These are phyloP conservation scores for Globisporangium yorkense DNA, from an alignment of 352 stramenopile species.

Conservation along the genomic window DNA sequence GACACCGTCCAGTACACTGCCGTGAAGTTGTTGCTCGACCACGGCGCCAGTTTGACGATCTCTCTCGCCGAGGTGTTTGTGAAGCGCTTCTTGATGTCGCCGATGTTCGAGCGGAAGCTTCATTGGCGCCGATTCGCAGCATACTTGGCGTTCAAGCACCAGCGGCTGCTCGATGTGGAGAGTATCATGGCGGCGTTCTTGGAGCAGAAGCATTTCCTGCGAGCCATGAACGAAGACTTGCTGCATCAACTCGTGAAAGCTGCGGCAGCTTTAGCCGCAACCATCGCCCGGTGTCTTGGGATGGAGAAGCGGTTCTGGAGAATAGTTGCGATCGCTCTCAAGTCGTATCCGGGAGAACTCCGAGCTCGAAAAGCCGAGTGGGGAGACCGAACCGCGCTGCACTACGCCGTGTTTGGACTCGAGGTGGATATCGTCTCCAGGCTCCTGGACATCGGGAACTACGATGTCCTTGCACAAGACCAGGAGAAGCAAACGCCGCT, in stretches of 20 bases:
- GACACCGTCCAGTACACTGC: constrained; percentile 24
- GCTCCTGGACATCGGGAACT: constrained; percentile 30
- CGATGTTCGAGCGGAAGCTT: neutral
- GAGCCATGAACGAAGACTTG: constrained; percentile 35
- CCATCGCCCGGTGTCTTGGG: constrained; percentile 21
- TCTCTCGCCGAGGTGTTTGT: constrained; percentile 30
- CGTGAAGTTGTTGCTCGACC: constrained; percentile 36
- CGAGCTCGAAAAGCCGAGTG: constrained; percentile 28
- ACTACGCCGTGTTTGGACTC: constrained; percentile 39
- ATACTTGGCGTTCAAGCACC: constrained; percentile 22
- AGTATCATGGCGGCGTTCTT: constrained; percentile 37
- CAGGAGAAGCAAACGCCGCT: constrained; percentile 38
- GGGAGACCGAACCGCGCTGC: constrained; percentile 33
- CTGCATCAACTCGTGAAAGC: constrained; percentile 34
- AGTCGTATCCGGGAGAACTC: constrained; percentile 24
- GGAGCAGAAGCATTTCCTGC: constrained; percentile 18
- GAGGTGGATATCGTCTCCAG: constrained; percentile 28
- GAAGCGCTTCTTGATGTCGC: constrained; percentile 14
- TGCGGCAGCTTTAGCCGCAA: constrained; percentile 29
- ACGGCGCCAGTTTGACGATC: constrained; percentile 28
- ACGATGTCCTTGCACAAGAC: constrained; percentile 40
- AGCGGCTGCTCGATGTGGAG: constrained; percentile 36
- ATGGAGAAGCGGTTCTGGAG: constrained; percentile 40
- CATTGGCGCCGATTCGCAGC: constrained; percentile 33
- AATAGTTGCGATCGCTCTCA: constrained; percentile 26